These are phyloP conservation scores for Gymnopilus dilepis DNA, from an alignment of 768 basidiomycete genomes.

Conservation along the genomic window DNA sequence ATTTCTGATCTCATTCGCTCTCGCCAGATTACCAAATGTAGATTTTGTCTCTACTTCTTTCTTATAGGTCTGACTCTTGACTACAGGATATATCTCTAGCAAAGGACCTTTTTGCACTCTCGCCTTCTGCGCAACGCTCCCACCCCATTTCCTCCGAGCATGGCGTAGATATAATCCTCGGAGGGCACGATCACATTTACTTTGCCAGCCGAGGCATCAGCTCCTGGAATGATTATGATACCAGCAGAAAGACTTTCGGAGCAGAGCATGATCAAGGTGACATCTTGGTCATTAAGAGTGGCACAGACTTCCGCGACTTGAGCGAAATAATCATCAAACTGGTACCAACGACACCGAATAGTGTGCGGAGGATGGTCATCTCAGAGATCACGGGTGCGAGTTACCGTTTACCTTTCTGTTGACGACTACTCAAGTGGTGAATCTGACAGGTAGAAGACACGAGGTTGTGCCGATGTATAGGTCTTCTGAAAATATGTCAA, in stretches of 20 bases:
- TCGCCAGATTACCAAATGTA: slow-evolving; percentile 54
- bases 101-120: slow-evolving; percentile 63
- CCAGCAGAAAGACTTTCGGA: slow-evolving; percentile 56
- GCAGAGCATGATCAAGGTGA: slow-evolving; percentile 77
- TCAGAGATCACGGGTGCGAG: slow-evolving; percentile 58
- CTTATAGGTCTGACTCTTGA: neutral
- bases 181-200: slow-evolving; percentile 90
- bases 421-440: slow-evolving; percentile 7
- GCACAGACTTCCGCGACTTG: slow-evolving; percentile 88
- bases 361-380: slow-evolving; percentile 70
- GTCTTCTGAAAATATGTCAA: slow-evolving; percentile 57
- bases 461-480: slow-evolving; percentile 60
- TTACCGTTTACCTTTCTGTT: neutral
- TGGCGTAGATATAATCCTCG: slow-evolving; percentile 83
- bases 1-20: neutral
- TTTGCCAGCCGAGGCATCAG: slow-evolving; percentile 70
- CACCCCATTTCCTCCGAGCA: slow-evolving; percentile 56
- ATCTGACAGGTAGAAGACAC: slow-evolving; percentile 65
- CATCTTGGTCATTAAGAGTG: slow-evolving; percentile 81
- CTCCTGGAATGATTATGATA: slow-evolving; percentile 71
- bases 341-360: slow-evolving; percentile 59
- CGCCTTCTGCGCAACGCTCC: slow-evolving; percentile 55
- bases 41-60: slow-evolving; percentile 14
- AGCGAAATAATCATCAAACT: slow-evolving; percentile 76
- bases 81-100: slow-evolving; percentile 73